phyloP scores from a whole-genome alignment of 2,329 filamentous ascomycete genomes.

The Bipolaris cookei region DNA sequence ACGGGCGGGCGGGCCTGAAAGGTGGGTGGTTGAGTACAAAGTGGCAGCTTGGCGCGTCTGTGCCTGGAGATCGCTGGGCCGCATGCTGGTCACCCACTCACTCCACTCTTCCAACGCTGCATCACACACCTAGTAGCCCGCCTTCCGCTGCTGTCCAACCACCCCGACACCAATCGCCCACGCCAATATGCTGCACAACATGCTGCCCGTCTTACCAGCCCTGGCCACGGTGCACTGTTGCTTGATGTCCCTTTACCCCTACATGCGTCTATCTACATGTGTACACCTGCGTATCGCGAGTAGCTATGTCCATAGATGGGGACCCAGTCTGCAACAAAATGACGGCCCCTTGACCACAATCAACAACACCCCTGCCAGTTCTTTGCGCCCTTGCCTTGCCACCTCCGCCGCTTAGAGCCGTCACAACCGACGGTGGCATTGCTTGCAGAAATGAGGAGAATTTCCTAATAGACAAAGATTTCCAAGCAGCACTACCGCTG shows the following conservation, averaged over 20 bases:
- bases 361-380: conserved; percentile 16
- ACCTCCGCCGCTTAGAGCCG: conserved; percentile 12
- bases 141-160: conserved; percentile 22
- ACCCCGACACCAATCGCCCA: conserved; percentile 13
- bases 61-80: conserved; percentile 29
- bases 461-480: not conserved
- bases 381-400: conserved; percentile 5
- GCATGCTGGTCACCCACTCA: conserved; percentile 24
- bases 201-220: conserved; percentile 3
- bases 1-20: conserved; percentile 1
- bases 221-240: conserved; percentile 11
- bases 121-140: conserved; percentile 34
- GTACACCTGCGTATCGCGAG: not conserved
- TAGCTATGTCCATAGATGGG: conserved; percentile 9
- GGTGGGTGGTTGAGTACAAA: conserved; percentile 23
- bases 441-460: not conserved
- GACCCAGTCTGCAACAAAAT: conserved; percentile 17
- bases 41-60: conserved; percentile 27
- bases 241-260: conserved; percentile 3
- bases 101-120: conserved; percentile 24
- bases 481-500: not conserved
- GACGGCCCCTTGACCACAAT: conserved; percentile 18
- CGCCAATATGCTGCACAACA: not conserved
- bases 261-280: not conserved
- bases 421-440: conserved; percentile 6